Evolutionary conservation across 73 alveolate species (phyloP).

Genomic region (Paramecium bursaria): DNA sequence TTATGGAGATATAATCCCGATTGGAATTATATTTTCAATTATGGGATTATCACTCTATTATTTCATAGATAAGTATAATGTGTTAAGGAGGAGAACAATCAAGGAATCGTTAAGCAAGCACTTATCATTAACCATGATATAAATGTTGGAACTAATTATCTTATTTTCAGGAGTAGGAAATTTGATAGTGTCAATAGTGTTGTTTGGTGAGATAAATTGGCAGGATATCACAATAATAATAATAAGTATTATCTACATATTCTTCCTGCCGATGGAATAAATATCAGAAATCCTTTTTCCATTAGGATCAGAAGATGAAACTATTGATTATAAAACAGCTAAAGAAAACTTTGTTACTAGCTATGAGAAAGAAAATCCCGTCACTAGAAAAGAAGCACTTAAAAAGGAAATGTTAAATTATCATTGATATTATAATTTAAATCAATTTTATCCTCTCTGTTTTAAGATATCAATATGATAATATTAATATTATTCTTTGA

Average conservation of each 20-base stretch:
- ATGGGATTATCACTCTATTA: conserved; percentile 61
- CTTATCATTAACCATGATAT: conserved; percentile 62
- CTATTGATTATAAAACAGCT: conserved; percentile 31
- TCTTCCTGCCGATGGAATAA: conserved; percentile 65
- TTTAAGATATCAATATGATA: no score
- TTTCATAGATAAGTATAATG: conserved; percentile 63
- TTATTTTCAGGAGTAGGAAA: conserved; percentile 62
- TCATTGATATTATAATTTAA: no score
- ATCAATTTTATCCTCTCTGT: no score
- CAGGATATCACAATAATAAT: conserved; percentile 62
- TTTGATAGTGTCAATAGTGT: conserved; percentile 35
- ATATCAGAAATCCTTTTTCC: conserved; percentile 63
- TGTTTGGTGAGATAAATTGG: conserved; percentile 50
- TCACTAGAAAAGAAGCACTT: conserved; percentile 61
- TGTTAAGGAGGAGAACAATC: conserved; percentile 62
- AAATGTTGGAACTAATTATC: conserved; percentile 52
- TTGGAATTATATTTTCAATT: conserved; percentile 54
- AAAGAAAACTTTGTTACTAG: conserved; percentile 63
- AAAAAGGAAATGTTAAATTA: no score
- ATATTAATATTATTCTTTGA: no score
- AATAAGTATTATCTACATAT: conserved; percentile 12
- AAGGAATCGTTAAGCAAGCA: conserved; percentile 61
- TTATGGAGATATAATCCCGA: conserved; percentile 64
- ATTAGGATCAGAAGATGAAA: conserved; percentile 62
- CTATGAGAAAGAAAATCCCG: conserved; percentile 71